These are phyloP conservation scores for Cruciata laevipes DNA, from an alignment of 257 asterid genomes.

Conservation along the genomic window DNA sequence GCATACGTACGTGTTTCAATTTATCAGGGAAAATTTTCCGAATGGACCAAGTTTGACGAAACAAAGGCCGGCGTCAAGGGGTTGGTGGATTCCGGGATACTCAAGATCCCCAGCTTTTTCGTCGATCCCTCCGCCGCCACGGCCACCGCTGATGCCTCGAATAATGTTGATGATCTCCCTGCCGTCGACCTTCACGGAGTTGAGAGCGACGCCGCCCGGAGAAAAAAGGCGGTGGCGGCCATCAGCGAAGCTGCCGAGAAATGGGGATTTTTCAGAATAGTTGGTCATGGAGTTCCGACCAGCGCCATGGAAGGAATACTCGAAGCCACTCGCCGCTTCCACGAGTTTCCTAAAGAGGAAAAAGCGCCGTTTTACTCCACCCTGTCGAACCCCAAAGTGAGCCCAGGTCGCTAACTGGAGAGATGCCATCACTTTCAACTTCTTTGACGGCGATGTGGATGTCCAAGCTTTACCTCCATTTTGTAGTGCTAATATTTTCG, in stretches of 20 bases:
- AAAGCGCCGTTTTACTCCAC: constrained; percentile 47
- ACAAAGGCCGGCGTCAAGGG: constrained; percentile 68
- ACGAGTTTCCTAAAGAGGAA: constrained; percentile 54
- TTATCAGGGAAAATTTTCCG: no score
- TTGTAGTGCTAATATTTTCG: constrained; percentile 39
- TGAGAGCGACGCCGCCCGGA: constrained; percentile 12
- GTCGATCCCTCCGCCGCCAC: constrained; percentile 17
- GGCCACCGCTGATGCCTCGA: no score
- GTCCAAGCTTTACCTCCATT: constrained; percentile 39
- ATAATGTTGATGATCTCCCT: constrained; percentile 25
- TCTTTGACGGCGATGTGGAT: constrained; percentile 33
- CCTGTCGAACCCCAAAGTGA: constrained; percentile 20
- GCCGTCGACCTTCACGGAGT: constrained; percentile 40
- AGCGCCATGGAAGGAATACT: constrained; percentile 34
- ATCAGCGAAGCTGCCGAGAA: constrained; percentile 44
- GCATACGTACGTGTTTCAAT: no score
- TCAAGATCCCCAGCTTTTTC: constrained; percentile 48
- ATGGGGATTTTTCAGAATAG: constrained; percentile 71
- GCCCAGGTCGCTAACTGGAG: constrained; percentile 56
- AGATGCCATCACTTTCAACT: constrained; percentile 53
- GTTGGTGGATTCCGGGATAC: constrained; percentile 51
- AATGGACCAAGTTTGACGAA: constrained; percentile 46
- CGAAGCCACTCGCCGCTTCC: constrained; percentile 36
- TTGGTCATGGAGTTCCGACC: constrained; percentile 57
- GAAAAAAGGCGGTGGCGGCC: constrained; percentile 31